Base-by-base conservation (phyloP, 2,329 filamentous ascomycete species). In the Phialocephala subalpina region DNA sequence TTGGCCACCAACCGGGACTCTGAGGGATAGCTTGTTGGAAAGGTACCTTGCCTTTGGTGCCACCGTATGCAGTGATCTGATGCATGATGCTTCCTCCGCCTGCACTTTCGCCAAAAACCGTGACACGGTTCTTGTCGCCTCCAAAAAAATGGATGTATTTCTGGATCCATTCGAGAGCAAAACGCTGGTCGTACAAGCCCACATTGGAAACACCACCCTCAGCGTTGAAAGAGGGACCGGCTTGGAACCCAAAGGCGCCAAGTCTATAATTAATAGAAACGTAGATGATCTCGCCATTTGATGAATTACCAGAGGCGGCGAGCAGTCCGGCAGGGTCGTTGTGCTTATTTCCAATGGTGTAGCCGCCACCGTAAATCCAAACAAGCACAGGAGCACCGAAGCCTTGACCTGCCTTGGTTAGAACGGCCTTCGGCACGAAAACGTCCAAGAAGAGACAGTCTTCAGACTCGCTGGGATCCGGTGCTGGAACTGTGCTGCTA, bases 121-220 rank as follows among this genome's bases (percentile, higher is more conserved):
- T 86, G 45, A 87, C 80, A 18, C 79, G 77, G 2, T 78, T 73
- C 1, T 80, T 75, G 72, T 87, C n/a, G n/a, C n/a, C n/a, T n/a
- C n/a, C n/a, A n/a, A n/a, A n/a, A n/a, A n/a, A n/a, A n/a, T n/a
- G n/a, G 62, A 87, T 86, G 66, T 86, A 77, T 45, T 82, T 73
- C 62, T 84, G 80, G 2, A 88, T 80, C 87, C 87, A 90, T 69
- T 87, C 78, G 7, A 90, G 76, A 27, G 84, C 85, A 20, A 86
- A 78, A 14, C 84, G 79, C 70, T 88, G 86, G 66, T 88, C 86
- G 63, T 82, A 78, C 1, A 87, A 75, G 1, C 80, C 85, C 11
- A 80, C 81, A 71, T 87, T 87, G 2, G 82, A 76, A 9, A 77
- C 77, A 14, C 82, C 83, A 64, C 81, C 77, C 47, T 65, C 70